Evolutionary conservation across 2,329 filamentous ascomycete species (phyloP), one percentile per base, ranked within the genome.

Genomic region (Venturiaceae sp.): DNA sequence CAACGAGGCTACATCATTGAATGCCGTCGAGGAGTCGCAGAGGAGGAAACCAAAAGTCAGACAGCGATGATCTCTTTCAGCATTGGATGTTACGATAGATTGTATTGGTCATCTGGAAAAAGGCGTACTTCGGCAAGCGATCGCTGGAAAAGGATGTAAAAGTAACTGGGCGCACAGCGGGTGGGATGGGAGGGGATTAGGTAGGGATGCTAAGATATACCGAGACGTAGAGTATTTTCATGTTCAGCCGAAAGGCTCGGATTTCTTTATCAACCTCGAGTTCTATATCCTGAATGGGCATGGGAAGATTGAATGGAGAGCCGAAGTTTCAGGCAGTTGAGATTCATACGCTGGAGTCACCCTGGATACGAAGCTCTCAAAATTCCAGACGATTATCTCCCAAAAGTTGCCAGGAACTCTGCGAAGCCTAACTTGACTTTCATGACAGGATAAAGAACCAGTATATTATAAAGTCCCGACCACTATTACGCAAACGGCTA

Each of bases 1-100:
- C 30, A 69, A 74, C 53, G 69, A 67, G 34, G 76, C 76, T 6
- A 72, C 72, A 4, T 70, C 75, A 1, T 57, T 67, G 30, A 79
- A 78, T 59, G 69, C 72, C 30, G 77, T 77, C 59, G 73, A 70
- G 32, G 77, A 79, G 64, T 67, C 72, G 16, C 69, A 74, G 63
- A 78, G 68, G 63, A 58, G 47, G 37, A 54, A 55, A 13, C 23
- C 46, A 14, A 60, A 57, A 34, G 44, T 41, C 26, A 59, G 55
- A 44, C 34, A 36, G 28, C 33, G 36, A 53, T 44, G 33, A 55
- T 50, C 44, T 50, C 44, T 19, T 21, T 28, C 21, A 55, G 16
- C 30, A 33, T 23, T 47, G 36, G 21, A 30, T 47, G 54, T 34
- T 9, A 50, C 11, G 23, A 30, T 30, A 50, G 4, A 8, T 28